Percentiles rank a stretch among this genome's conserved stretches.
Conservation (phyloP, 371 early-diverging fungal genomes). For the Mortierella sp. region DNA sequence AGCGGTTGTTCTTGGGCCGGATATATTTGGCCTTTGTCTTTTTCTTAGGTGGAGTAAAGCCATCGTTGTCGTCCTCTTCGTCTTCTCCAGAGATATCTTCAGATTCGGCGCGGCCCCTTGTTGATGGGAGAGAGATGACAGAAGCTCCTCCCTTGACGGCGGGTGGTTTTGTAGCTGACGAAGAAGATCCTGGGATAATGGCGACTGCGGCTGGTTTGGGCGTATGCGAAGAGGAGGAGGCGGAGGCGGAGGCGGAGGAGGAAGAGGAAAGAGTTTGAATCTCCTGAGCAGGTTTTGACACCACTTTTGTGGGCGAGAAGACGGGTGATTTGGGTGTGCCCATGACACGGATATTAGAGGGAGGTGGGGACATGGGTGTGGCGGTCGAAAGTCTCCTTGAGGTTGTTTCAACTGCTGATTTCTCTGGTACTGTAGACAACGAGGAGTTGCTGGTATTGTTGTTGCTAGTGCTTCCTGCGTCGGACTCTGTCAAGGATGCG, state of each 20-base stretch:
- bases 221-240: background rate
- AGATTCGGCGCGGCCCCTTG: conserved; percentile 15
- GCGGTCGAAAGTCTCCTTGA: conserved; percentile 23
- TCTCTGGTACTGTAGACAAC: background rate
- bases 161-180: background rate
- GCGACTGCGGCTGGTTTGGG: background rate
- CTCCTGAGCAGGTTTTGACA: conserved; percentile 17
- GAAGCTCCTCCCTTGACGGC: conserved; percentile 29
- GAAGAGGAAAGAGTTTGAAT: conserved; percentile 24
- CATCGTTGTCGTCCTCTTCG: background rate
- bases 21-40: conserved; percentile 29
- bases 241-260: conserved; percentile 4
- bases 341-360: conserved; percentile 6
- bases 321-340: conserved; percentile 24
- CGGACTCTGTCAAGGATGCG: conserved; percentile 24
- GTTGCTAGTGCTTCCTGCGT: background rate
- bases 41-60: conserved; percentile 23
- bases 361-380: conserved; percentile 15
- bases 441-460: background rate
- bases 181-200: conserved; percentile 14
- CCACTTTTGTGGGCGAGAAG: conserved; percentile 16
- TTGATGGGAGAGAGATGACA: conserved; percentile 37
- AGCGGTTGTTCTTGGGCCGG: conserved; percentile 13
- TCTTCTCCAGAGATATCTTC: conserved; percentile 23
- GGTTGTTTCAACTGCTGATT: background rate